Evolutionary conservation across 2,329 filamentous ascomycete species (phyloP).

Genomic region (Fonsecaea monophora): DNA sequence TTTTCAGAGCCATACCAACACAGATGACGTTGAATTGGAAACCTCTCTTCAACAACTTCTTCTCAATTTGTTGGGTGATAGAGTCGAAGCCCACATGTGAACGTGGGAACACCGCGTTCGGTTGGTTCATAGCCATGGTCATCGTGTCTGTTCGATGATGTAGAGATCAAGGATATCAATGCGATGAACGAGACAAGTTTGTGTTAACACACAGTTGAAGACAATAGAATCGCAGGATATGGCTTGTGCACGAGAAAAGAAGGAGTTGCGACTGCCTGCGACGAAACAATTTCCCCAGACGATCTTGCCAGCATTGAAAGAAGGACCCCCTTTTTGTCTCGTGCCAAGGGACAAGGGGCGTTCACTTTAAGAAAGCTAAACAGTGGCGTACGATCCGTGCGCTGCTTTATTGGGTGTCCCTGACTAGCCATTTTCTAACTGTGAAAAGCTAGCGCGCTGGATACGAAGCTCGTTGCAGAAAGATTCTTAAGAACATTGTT

Average conservation of each 20-base stretch:
- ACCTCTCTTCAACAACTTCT: conserved; percentile 98
- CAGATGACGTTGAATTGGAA: conserved; percentile 99
- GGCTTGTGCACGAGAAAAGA: conserved; percentile 17
- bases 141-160: conserved; percentile 27
- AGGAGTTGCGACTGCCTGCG: conserved; percentile 33
- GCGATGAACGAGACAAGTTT: conserved; percentile 8
- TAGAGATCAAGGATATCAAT: not conserved
- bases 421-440: not conserved
- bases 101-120: conserved; percentile 75
- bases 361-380: not conserved
- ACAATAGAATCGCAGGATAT: conserved; percentile 5
- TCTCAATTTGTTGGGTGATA: conserved; percentile 99
- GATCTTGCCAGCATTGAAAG: conserved; percentile 19
- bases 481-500: not conserved
- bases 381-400: not conserved
- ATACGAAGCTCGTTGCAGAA: not conserved
- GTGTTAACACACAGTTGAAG: not conserved
- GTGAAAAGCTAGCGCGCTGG: not conserved
- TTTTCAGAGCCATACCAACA: conserved; percentile 74
- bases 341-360: conserved; percentile 25
- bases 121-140: conserved; percentile 44
- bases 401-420: not conserved
- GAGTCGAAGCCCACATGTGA: conserved; percentile 99
- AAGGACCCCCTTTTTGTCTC: conserved; percentile 8
- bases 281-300: conserved; percentile 36